Evolutionary conservation across 169 alveolate species (phyloP).

Genomic region (Plasmodium gallinaceum): DNA sequence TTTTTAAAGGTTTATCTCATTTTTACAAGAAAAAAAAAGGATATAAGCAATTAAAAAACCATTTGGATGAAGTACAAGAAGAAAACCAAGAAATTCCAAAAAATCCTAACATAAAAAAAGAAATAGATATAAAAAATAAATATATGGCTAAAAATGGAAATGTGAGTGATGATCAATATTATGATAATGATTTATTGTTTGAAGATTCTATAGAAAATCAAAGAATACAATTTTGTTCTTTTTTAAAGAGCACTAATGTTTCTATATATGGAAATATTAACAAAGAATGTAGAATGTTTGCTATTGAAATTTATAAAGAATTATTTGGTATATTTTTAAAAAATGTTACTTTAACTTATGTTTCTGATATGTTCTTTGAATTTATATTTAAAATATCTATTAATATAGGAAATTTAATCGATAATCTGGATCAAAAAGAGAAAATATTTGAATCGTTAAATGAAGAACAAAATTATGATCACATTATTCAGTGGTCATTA

Average conservation of each 20-base stretch:
- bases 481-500: conserved; percentile 63
- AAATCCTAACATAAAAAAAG: not conserved
- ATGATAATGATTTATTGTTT: not conserved
- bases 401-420: conserved; percentile 54
- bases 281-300: conserved; percentile 69
- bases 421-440: conserved; percentile 45
- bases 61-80: not conserved
- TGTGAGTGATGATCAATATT: not conserved
- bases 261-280: conserved; percentile 32
- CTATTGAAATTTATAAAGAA: conserved; percentile 75
- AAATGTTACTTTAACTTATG: conserved; percentile 46
- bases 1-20: conserved; percentile 20
- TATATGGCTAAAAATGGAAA: not conserved
- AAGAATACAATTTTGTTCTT: conserved; percentile 45
- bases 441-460: conserved; percentile 56
- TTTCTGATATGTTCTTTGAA: conserved; percentile 64
- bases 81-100: not conserved
- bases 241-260: conserved; percentile 23
- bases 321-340: conserved; percentile 61
- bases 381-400: conserved; percentile 72
- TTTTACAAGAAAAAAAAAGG: conserved; percentile 21
- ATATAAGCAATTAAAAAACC: not conserved
- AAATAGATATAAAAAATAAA: not conserved
- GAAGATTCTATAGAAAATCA: conserved; percentile 7
- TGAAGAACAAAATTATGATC: conserved; percentile 45